Conservation (phyloP, 1,284 basidiomycete genomes). For the Leccinum angustisporum region DNA sequence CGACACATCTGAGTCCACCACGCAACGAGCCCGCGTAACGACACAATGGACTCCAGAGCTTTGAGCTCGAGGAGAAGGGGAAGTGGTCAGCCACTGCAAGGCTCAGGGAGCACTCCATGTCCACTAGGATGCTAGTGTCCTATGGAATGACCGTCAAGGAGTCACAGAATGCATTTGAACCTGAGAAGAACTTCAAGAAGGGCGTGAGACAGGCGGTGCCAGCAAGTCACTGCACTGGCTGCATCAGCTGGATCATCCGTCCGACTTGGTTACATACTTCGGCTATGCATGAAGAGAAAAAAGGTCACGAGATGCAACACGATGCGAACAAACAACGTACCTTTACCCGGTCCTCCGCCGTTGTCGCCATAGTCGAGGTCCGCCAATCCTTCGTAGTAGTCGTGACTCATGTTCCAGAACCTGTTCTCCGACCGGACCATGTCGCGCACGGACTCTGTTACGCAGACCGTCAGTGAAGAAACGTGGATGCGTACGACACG, state of each 20-base stretch:
- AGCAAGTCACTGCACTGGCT: not conserved
- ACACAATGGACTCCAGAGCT: too few relatives aligned
- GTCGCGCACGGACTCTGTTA: constrained; percentile 21
- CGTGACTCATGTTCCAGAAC: constrained; percentile 20
- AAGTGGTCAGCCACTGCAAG: too few relatives aligned
- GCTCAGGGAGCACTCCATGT: too few relatives aligned
- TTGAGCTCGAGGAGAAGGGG: too few relatives aligned
- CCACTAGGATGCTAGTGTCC: too few relatives aligned
- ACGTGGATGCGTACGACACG: not conserved
- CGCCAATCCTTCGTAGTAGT: constrained; percentile 23
- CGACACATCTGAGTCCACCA: too few relatives aligned
- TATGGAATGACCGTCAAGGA: too few relatives aligned
- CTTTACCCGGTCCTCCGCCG: not conserved
- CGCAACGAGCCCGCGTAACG: too few relatives aligned
- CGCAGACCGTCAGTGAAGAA: not conserved
- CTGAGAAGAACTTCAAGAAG: too few relatives aligned
- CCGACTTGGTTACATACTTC: constrained; percentile 29
- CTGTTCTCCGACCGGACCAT: constrained; percentile 12
- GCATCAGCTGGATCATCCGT: constrained; percentile 25
- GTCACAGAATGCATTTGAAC: too few relatives aligned
- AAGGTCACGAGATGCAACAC: not conserved
- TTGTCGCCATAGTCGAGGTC: constrained; percentile 15
- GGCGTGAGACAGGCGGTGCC: too few relatives aligned
- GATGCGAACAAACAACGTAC: not conserved
- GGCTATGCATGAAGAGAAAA: constrained; percentile 7